Evolutionary conservation across 371 early-diverging fungal species (phyloP), one percentile per base, ranked within the genome.

Genomic region (Coemansia sp.): DNA sequence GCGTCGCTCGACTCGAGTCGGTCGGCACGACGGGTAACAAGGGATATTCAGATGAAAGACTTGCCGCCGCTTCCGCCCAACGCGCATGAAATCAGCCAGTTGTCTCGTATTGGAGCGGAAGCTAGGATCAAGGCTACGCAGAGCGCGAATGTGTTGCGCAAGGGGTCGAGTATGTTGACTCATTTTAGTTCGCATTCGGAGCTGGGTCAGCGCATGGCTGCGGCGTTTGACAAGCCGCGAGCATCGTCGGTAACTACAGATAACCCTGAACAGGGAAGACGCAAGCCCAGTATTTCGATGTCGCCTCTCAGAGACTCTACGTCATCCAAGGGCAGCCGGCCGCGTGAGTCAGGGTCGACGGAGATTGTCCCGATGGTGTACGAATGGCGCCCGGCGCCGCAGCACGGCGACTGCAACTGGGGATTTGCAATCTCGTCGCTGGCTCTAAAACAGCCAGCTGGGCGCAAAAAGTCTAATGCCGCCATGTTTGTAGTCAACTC

Each of bases 1-100:
- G 41, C 61, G 40, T 67, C 68, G 8, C 53, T 71, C 13, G 72
- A 71, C 11, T 61, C 72, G 40, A 54, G n/a, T 2, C 67, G 54
- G 24, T 54, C 70, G 40, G 24, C 41, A 23, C 63, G 65, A 1
- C 59, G 65, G 39, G 54, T 54, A 21, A 64, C 76, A 5, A 67
- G 72, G 11, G 76, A 75, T 51, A 56, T 75, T 11, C 67, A 67
- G 58, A 71, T 75, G 71, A 75, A 75, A 65, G 76, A 75, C 40
- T 41, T 75, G 21, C 76, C 76, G 68, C 76, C 76, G 29, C 72
- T 75, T 36, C 76, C 76, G 21, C 67, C 67, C 40, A 71, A 71
- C 40, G 75, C 75, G 12, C 53, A 66, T 0, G 71, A 71, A 51
- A 58, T 75, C 24, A 51, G 57, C 72, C 71, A 63, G 26, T 32